These are phyloP conservation scores for Phytophthora pinifolia DNA, from an alignment of 352 stramenopile genomes.

Conservation along the genomic window DNA sequence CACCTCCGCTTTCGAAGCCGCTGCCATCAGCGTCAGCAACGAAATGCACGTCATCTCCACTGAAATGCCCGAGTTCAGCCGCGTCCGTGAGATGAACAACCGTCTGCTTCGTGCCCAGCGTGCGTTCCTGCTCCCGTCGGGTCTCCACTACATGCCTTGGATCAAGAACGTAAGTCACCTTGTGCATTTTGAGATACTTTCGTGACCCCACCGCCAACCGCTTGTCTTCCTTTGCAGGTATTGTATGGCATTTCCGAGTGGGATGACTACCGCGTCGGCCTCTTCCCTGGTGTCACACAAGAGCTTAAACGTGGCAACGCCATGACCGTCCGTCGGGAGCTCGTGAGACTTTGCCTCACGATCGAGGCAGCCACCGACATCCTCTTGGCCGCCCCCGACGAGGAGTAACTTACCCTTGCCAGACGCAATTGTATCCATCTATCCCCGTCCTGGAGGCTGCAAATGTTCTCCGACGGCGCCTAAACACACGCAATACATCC, in stretches of 20 bases:
- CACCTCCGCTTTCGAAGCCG: constrained; percentile 63
- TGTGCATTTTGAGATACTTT: neutral
- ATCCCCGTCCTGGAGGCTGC: neutral
- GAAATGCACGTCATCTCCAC: constrained; percentile 66
- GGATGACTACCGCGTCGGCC: constrained; percentile 78
- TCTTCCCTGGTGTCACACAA: constrained; percentile 74
- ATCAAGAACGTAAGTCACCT: constrained; percentile 70
- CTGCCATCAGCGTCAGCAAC: constrained; percentile 45
- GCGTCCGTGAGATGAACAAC: constrained; percentile 84
- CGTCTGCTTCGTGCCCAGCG: constrained; percentile 80
- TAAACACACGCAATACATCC: constrained; percentile 15
- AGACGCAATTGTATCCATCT: constrained; percentile 8
- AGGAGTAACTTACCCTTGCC: constrained; percentile 28
- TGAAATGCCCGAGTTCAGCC: constrained; percentile 73
- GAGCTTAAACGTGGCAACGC: constrained; percentile 67
- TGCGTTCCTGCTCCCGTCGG: constrained; percentile 70
- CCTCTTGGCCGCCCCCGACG: constrained; percentile 34
- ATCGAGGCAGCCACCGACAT: constrained; percentile 80
- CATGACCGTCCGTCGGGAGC: constrained; percentile 75
- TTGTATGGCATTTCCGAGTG: constrained; percentile 85
- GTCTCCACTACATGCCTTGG: constrained; percentile 73
- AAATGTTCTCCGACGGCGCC: neutral
- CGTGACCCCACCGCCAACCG: constrained; percentile 6
- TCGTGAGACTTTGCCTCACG: constrained; percentile 75
- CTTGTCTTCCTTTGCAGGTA: constrained; percentile 33